Evolutionary conservation across 495 filamentous ascomycete genomes (phyloP), one percentile per base, ranked within the genome.

Genomic region (Neurospora sp.): DNA sequence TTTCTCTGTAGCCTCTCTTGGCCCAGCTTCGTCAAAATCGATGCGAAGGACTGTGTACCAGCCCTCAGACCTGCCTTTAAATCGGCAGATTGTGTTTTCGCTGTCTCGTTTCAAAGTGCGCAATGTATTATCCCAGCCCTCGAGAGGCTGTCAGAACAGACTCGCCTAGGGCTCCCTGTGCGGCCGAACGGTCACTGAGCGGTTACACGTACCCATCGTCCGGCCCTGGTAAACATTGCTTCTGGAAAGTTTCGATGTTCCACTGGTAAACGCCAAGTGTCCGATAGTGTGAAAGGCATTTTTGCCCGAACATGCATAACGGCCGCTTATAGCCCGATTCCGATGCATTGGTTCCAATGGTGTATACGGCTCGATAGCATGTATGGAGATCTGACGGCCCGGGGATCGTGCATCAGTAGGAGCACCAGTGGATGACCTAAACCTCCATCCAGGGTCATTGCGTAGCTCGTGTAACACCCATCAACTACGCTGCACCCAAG

Each of bases 401-500:
- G 53, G 53, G 27, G 14, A 65, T 65, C 53, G 27, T 65, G 27
- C 35, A 65, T 65, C 22, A 65, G 53, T 35, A 5, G 27, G 27
- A 31, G 27, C 27, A 6, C 27, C 14, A 3, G 12, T 35, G 27
- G 7, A 16, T 65, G 27, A 37, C 53, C 53, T 65, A 65, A 65
- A 18, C 53, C 53, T 65, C 53, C 53, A 65, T 61, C 53, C 53
- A 61, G 53, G 53, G 53, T 61, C 53, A 35, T 65, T 65, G 53
- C 53, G 53, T 65, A 35, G 53, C 53, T 35, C 14, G 53, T 65
- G 53, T 65, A 65, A 68, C 45, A 37, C 6, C 31, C n/a, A 18
- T 20, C 22, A 27, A 69, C 74, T 79, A 85, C 40, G 77, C 77
- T 37, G 82, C 91, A 8, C 91, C 92, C 39, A 95, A 79, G n/a